These are phyloP conservation scores for Aspergillus awamori DNA, from an alignment of 2,329 filamentous ascomycete species.

Conservation along the genomic window DNA sequence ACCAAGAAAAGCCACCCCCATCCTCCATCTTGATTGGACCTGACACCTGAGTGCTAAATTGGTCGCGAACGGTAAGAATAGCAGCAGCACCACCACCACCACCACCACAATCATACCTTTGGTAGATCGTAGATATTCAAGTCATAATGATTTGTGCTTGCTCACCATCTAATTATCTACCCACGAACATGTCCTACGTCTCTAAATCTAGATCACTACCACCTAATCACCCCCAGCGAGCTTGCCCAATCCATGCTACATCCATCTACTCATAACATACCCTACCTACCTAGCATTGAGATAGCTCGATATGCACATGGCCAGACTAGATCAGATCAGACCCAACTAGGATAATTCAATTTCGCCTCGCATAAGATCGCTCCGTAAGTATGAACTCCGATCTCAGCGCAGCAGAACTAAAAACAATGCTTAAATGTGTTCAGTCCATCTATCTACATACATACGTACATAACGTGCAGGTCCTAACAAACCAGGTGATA, in stretches of 20 bases:
- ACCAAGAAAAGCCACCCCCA: not conserved
- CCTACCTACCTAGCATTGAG: not conserved
- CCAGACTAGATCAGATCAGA: not conserved
- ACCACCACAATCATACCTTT: no score
- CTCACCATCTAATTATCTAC: no score
- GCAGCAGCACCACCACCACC: not conserved
- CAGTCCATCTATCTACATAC: not conserved
- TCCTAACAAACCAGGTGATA: no score
- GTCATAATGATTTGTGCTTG: not conserved
- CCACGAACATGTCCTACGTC: no score
- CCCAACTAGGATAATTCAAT: no score
- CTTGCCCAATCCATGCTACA: no score
- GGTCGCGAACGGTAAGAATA: not conserved
- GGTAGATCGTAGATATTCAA: not conserved
- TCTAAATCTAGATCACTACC: no score
- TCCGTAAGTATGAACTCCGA: not conserved
- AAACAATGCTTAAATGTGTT: constrained; percentile 5
- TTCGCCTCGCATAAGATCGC: constrained; percentile 13
- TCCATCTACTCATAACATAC: not conserved
- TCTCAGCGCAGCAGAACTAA: not conserved
- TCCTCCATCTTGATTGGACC: not conserved
- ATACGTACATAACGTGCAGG: not conserved
- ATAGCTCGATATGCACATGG: not conserved
- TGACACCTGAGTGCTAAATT: not conserved
- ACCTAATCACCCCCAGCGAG: no score